Evolutionary conservation across 257 asterid species (phyloP), one percentile per base, ranked within the genome.

Genomic region (Schizonepeta tenuifolia): DNA sequence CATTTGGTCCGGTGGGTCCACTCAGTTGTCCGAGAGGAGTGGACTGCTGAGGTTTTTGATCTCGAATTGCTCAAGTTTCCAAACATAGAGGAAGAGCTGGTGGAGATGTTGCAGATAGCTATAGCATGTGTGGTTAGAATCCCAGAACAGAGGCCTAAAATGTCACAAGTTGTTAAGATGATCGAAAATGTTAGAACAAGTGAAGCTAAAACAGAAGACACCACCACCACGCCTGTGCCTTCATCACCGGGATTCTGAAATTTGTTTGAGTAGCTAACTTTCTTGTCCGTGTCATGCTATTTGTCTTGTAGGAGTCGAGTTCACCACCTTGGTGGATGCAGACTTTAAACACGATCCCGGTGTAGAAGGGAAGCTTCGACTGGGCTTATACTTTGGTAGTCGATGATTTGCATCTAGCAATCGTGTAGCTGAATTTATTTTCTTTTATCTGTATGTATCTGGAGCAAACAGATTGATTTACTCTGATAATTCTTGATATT

Each of bases 31-130:
- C 72, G 97, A 13, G 97, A 91, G 76, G 97, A 91, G 81, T 91
- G 97, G 97, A 89, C 96, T 0, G 97, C 89, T 0, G 97, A 91
- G 73, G 97, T 91, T 60, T 91, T 91, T n/a, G 96, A 91, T 17
- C 64, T 89, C 35, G 90, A 87, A 78, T 78, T 91, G 28, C 55
- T 91, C 28, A 87, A 86, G 87, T 82, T 62, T 79, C 91, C 95
- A 0, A 85, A 87, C 18, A 91, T 89, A 9, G 97, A 91, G 82
- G 97, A 91, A 28, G 94, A 91, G 61, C 63, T 91, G 77, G 94
- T 91, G 46, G 97, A 87, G 82, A 78, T 89, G 86, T 65, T 91
- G 18, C 97, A 87, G 78, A 87, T 91, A 58, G 94, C 86, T 0
- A 83, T 91, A 88, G 71, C 94, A 1, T 89, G 97, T 55, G 96